A percentile compares a stretch with the other conserved stretches of the same genome.
Evolutionary conservation across 2,329 filamentous ascomycete genomes (phyloP).

Genomic region (Penicillium sp.): DNA sequence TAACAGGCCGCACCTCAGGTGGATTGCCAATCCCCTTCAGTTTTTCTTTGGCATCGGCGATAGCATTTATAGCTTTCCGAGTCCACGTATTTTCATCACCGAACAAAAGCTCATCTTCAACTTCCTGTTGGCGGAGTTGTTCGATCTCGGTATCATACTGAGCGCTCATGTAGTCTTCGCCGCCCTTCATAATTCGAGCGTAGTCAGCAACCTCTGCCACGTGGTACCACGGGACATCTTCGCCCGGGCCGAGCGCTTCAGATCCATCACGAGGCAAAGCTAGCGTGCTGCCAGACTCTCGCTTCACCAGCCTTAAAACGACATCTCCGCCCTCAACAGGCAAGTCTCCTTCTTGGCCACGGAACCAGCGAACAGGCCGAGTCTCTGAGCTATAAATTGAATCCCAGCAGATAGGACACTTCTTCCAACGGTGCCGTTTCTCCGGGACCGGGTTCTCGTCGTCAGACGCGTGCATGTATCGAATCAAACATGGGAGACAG

Average conservation of each 20-base stretch:
- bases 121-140: constrained; percentile 73
- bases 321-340: constrained; percentile 86
- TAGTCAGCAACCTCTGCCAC: constrained; percentile 94
- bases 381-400: constrained; percentile 89
- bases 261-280: constrained; percentile 82
- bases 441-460: constrained; percentile 66
- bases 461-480: constrained; percentile 88
- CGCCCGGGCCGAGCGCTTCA: constrained; percentile 66
- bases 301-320: constrained; percentile 80
- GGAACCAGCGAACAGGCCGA: constrained; percentile 85
- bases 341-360: constrained; percentile 78
- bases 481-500: constrained; percentile 87
- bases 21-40: constrained; percentile 67
- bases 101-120: constrained; percentile 88
- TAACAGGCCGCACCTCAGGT: constrained; percentile 52
- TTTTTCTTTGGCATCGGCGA: constrained; percentile 76
- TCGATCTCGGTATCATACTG: constrained; percentile 80
- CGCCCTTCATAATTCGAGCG: constrained; percentile 92
- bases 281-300: constrained; percentile 77
- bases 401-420: constrained; percentile 95
- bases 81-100: constrained; percentile 93
- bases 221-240: constrained; percentile 92
- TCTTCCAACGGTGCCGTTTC: constrained; percentile 81
- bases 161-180: constrained; percentile 78
- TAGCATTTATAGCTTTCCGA: constrained; percentile 73